These are phyloP conservation scores for Eucalyptus globulus DNA, from an alignment of 345 rosid genomes.

Conservation along the genomic window DNA sequence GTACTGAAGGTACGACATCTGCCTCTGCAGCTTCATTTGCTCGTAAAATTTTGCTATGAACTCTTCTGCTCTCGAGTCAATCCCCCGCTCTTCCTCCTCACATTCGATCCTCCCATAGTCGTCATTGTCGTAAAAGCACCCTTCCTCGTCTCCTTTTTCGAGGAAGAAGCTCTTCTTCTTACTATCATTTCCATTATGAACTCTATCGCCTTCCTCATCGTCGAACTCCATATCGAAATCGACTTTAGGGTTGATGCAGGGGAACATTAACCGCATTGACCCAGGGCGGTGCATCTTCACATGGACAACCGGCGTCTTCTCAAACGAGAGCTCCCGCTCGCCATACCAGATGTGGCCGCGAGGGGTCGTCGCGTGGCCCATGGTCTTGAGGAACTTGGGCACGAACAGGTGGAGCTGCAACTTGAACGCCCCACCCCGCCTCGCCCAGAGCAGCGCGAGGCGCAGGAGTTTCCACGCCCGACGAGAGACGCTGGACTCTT, in stretches of 20 bases:
- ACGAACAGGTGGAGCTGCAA: conserved; percentile 18
- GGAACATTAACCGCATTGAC: conserved; percentile 45
- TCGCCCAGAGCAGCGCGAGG: conserved; percentile 55
- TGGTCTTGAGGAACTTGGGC: conserved; percentile 43
- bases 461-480: conserved; percentile 53
- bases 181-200: not conserved
- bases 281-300: conserved; percentile 51
- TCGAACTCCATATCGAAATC: conserved; percentile 52
- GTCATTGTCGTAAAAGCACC: not conserved
- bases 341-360: conserved; percentile 16
- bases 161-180: not conserved
- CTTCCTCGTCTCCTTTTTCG: not conserved
- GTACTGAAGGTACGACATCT: conserved; percentile 49
- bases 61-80: conserved; percentile 77
- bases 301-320: conserved; percentile 66
- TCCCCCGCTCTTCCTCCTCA: conserved; percentile 26
- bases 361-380: not conserved
- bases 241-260: conserved; percentile 50
- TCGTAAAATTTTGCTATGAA: conserved; percentile 65
- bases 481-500: not conserved
- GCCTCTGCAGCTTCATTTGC: conserved; percentile 78
- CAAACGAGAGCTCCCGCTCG: conserved; percentile 80
- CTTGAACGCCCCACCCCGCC: conserved; percentile 60
- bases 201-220: not conserved
- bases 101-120: not conserved